Evolutionary conservation across 768 basidiomycete species (phyloP), one percentile per base, ranked within the genome.

Genomic region (Russula vinacea): DNA sequence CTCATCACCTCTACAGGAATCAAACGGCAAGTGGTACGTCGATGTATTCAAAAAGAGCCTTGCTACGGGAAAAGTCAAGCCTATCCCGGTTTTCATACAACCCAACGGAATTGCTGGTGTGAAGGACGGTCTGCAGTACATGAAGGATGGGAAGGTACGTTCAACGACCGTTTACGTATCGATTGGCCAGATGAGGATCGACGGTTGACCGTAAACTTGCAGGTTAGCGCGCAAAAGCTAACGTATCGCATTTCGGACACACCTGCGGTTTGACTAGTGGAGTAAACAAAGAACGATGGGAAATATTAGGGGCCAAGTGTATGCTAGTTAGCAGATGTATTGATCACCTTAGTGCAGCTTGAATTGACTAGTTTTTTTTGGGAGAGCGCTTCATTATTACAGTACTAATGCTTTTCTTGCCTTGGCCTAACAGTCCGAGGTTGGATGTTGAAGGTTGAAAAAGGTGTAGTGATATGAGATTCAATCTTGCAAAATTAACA

Each of bases 141-240:
- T 75, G 72, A 65, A 58, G 51, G 69, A 72, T 14, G 73, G 74
- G 22, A 73, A 71, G 70, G 67, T 68, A 37, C 39, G 45, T 49
- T 13, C 22, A 17, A 32, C 19, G 14, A 8, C 24, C 22, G 4
- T 32, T 22, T 17, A 44, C 9, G 44, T 9, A 6, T 22, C 7
- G 8, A 22, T 45, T 37, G 24, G 9, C 24, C 29, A 9, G 22
- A 44, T 13, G n/a, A 37, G 51, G 32, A 4, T 45, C 50, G 39
- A 32, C 53, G 37, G 1, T 40, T 39, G 10, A 39, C 14, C 10
- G 14, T 24, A 35, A 45, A 5, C 9, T 13, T 29, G 9, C 37
- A 70, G 69, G 61, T 71, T 26, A 73, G 71, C 57, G 74, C 65
- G 35, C 69, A 71, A 65, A 75, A 76, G 65, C 58, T 73, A 39